A percentile compares a stretch with the other conserved stretches of the same genome.
Evolutionary conservation across 208 protist species (phyloP).

Genomic region (Wallacemonas collosoma): DNA sequence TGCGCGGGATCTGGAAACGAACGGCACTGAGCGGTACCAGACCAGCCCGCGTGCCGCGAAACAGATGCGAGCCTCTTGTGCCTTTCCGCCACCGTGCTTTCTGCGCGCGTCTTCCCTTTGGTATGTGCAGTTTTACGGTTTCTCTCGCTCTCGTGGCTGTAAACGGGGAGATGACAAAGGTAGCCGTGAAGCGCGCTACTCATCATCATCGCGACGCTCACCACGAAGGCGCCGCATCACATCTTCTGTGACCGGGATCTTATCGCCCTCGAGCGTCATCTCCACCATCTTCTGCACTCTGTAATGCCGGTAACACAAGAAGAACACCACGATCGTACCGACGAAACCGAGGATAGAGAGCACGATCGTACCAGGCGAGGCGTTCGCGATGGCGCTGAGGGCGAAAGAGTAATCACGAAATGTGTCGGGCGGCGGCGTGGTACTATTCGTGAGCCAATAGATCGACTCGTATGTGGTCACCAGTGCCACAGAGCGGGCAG

Average conservation of each 20-base stretch:
- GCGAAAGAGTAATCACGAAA: conserved; percentile 87
- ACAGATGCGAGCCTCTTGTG: too few species aligned
- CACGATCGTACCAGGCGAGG: conserved; percentile 79
- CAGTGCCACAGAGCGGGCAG: conserved; percentile 36
- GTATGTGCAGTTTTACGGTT: too few species aligned
- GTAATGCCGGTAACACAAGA: conserved; percentile 89
- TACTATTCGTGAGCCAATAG: conserved; percentile 80
- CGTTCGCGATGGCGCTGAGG: conserved; percentile 56
- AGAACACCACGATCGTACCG: conserved; percentile 75
- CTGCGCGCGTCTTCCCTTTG: too few species aligned
- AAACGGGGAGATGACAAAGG: too few species aligned
- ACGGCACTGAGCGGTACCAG: too few species aligned
- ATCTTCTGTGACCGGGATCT: conserved; percentile 77
- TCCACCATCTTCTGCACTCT: conserved; percentile 82
- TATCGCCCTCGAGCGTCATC: conserved; percentile 61
- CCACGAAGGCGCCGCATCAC: conserved; percentile 71
- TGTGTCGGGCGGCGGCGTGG: conserved; percentile 59
- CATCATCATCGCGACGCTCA: conserved; percentile 5
- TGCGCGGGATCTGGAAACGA: too few species aligned
- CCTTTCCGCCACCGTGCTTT: too few species aligned
- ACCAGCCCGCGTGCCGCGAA: too few species aligned
- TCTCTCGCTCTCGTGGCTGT: too few species aligned
- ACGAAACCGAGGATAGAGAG: conserved; percentile 82
- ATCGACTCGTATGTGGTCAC: conserved; percentile 24
- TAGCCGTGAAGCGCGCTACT: neutral